phyloP scores from a whole-genome alignment of 352 stramenopile species.

The Globisporangium acanthophoron region DNA sequence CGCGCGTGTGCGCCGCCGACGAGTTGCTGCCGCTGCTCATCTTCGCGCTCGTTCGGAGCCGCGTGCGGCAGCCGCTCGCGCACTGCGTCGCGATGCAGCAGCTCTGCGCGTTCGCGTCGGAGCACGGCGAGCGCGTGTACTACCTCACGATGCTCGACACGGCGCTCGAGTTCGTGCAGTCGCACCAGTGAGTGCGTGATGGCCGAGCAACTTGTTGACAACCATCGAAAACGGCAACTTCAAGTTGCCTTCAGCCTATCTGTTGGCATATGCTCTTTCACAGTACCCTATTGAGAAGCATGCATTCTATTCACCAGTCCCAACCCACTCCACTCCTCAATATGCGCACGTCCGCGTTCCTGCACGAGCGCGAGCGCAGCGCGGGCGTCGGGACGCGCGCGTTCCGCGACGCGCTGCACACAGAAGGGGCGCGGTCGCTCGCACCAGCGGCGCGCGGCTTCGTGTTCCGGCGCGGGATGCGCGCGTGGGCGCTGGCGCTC shows the following conservation, averaged over 20 bases:
- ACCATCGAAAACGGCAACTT: no score
- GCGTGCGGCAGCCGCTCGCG: conserved; percentile 15
- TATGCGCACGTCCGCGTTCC: conserved; percentile 30
- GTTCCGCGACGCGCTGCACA: conserved; percentile 39
- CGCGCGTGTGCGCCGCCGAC: conserved; percentile 20
- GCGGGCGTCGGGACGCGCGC: conserved; percentile 28
- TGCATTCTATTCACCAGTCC: no score
- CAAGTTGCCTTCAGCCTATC: no score
- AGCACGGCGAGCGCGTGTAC: conserved; percentile 28
- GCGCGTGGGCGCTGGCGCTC: conserved; percentile 53
- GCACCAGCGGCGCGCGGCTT: conserved; percentile 35
- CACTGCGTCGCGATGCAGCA: conserved; percentile 21
- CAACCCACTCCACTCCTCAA: no score
- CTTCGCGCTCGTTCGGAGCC: conserved; percentile 24
- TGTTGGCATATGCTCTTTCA: no score
- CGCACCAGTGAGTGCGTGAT: not conserved
- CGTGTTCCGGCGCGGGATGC: conserved; percentile 54
- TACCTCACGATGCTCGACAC: conserved; percentile 48
- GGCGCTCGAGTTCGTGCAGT: conserved; percentile 20
- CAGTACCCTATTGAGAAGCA: no score
- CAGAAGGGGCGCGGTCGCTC: conserved; percentile 20
- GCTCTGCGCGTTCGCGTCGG: conserved; percentile 25
- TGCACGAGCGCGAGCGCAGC: conserved; percentile 48
- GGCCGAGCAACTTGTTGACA: no score
- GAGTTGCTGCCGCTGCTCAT: conserved; percentile 39